Conservation (phyloP, 225 moss, liverwort and hornwort genomes). For the Polytrichum commune region DNA sequence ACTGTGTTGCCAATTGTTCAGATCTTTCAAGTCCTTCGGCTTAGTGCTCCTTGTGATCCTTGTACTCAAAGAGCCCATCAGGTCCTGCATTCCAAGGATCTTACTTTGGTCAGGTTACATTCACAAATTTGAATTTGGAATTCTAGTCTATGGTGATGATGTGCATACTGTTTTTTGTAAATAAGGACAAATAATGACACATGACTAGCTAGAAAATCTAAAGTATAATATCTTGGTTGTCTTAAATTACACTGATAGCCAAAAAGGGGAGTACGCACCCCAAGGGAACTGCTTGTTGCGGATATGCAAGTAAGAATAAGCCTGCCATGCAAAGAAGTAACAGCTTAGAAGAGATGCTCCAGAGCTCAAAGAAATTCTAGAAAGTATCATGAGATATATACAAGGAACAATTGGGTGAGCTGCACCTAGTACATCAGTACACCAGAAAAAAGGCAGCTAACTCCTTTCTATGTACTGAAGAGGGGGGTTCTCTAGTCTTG, state of each 20-base stretch:
- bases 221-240: background rate
- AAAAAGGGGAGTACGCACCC: conserved; percentile 27
- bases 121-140: background rate
- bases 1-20: too few species aligned
- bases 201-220: background rate
- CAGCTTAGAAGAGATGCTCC: too few species aligned
- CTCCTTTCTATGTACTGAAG: background rate
- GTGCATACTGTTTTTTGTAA: too few species aligned
- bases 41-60: conserved; percentile 30
- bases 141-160: too few species aligned
- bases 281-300: conserved; percentile 55
- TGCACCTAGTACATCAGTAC: background rate
- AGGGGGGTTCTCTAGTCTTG: too few species aligned
- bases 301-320: conserved; percentile 47
- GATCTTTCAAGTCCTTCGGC: background rate
- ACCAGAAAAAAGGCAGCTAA: background rate
- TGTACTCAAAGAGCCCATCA: conserved; percentile 40
- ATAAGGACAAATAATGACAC: too few species aligned
- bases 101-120: background rate
- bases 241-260: background rate
- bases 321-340: conserved; percentile 22
- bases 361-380: too few species aligned
- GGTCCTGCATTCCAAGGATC: conserved; percentile 22
- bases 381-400: conserved; percentile 1
- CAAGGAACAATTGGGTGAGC: conserved; percentile 7